Evolutionary conservation across 345 rosid genomes (phyloP).

Genomic region (Mallotus nudiflorus): DNA sequence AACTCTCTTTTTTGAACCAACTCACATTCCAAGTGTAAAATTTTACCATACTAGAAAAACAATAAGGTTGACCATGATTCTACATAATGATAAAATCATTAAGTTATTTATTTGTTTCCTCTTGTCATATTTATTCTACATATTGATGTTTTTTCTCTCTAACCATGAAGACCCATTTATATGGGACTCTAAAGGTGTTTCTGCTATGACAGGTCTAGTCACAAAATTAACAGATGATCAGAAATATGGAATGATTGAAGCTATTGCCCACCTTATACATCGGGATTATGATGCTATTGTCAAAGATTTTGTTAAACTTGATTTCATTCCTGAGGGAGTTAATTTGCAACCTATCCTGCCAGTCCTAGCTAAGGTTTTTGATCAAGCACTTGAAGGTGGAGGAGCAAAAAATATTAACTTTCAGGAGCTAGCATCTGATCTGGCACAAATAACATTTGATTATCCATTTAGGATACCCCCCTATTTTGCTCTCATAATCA

Average conservation of each 20-base stretch:
- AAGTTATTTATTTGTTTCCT: too few relatives aligned
- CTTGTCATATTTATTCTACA: too few relatives aligned
- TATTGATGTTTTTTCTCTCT: too few relatives aligned
- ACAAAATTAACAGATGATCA: slow-evolving; percentile 93
- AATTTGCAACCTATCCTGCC: slow-evolving; percentile 94
- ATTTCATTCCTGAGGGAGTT: slow-evolving; percentile 90
- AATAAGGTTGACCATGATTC: background rate
- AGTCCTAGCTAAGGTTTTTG: slow-evolving; percentile 92
- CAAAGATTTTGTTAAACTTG: slow-evolving; percentile 93
- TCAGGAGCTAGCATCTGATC: slow-evolving; percentile 93
- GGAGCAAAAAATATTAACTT: slow-evolving; percentile 91
- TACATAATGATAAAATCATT: background rate
- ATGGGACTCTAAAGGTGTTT: slow-evolving; percentile 22
- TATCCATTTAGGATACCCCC: slow-evolving; percentile 99
- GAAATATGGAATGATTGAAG: slow-evolving; percentile 99
- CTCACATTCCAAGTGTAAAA: background rate
- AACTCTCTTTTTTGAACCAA: background rate
- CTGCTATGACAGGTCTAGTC: slow-evolving; percentile 65
- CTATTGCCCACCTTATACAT: slow-evolving; percentile 95
- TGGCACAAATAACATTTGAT: slow-evolving; percentile 95
- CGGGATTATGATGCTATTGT: slow-evolving; percentile 87
- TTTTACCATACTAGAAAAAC: background rate
- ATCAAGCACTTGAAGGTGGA: slow-evolving; percentile 99
- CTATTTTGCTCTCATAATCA: slow-evolving; percentile 90
- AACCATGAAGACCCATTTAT: slow-evolving; percentile 1